phyloP scores from a whole-genome alignment of 352 stramenopile species.

The Globisporangium nagaii region DNA sequence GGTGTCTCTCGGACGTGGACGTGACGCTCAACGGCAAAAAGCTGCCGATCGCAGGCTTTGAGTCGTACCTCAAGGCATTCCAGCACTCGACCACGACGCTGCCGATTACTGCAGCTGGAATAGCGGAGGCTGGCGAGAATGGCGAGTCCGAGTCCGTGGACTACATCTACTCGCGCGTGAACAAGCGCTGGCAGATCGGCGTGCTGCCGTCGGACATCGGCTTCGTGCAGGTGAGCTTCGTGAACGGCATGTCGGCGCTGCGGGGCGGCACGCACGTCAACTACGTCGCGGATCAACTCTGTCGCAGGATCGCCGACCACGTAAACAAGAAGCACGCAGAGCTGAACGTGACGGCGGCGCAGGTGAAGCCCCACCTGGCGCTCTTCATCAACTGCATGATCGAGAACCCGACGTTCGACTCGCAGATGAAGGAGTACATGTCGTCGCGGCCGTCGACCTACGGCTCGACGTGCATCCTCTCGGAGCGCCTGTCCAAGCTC shows the following conservation, averaged over 20 bases:
- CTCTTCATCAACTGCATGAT: constrained; percentile 99
- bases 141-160: constrained; percentile 65
- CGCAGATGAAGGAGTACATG: constrained; percentile 99
- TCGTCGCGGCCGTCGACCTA: constrained; percentile 89
- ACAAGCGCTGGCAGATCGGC: constrained; percentile 95
- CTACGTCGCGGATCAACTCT: constrained; percentile 82
- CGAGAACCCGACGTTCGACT: constrained; percentile 99
- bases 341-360: constrained; percentile 85
- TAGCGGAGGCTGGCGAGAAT: constrained; percentile 5
- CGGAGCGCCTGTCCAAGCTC: constrained; percentile 93
- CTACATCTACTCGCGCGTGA: constrained; percentile 91
- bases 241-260: constrained; percentile 97
- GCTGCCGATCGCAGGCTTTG: constrained; percentile 91
- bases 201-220: constrained; percentile 87
- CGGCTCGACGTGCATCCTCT: constrained; percentile 88
- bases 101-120: background rate
- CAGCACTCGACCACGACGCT: constrained; percentile 46
- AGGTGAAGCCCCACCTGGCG: constrained; percentile 97
- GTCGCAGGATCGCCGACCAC: constrained; percentile 88
- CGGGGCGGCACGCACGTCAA: constrained; percentile 96
- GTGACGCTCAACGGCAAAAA: constrained; percentile 92
- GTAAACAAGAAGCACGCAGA: constrained; percentile 96
- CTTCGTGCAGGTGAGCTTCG: constrained; percentile 98
- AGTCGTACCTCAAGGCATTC: constrained; percentile 95
- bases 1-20: constrained; percentile 89